Conservation (phyloP, 345 rosid species). For the Lagerstroemia speciosa region DNA sequence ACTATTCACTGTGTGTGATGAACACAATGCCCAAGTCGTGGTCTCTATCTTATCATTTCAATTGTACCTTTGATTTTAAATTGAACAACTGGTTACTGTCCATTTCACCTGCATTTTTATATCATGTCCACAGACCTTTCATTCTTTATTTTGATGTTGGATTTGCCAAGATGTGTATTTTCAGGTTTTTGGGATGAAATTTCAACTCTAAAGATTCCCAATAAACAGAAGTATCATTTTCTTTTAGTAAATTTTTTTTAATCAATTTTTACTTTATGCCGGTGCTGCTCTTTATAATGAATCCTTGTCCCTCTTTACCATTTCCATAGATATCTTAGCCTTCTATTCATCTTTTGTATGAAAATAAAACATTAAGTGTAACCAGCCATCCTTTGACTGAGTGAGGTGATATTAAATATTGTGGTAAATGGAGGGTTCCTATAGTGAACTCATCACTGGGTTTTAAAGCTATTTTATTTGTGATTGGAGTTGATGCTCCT, state of each 20-base stretch:
- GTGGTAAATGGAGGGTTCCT: background rate
- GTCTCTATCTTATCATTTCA: background rate
- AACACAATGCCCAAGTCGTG: background rate
- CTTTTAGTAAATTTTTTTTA: background rate
- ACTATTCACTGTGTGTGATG: background rate
- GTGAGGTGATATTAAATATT: too few relatives aligned
- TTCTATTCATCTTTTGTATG: background rate
- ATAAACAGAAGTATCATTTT: background rate
- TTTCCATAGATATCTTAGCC: background rate
- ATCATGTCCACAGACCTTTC: too few relatives aligned
- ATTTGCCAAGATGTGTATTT: background rate
- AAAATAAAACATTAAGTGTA: background rate
- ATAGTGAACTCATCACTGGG: background rate
- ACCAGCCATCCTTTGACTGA: too few relatives aligned
- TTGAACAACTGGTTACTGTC: too few relatives aligned
- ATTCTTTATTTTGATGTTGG: background rate
- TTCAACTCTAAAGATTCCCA: background rate
- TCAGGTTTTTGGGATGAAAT: background rate
- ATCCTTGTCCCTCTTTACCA: background rate
- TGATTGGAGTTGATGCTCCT: background rate
- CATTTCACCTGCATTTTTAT: background rate
- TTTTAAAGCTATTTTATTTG: background rate
- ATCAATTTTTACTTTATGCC: background rate
- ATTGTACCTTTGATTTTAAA: too few relatives aligned
- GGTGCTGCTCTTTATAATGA: background rate